Evolutionary conservation across 768 basidiomycete genomes (phyloP).

Genomic region (Roridomyces roridus): DNA sequence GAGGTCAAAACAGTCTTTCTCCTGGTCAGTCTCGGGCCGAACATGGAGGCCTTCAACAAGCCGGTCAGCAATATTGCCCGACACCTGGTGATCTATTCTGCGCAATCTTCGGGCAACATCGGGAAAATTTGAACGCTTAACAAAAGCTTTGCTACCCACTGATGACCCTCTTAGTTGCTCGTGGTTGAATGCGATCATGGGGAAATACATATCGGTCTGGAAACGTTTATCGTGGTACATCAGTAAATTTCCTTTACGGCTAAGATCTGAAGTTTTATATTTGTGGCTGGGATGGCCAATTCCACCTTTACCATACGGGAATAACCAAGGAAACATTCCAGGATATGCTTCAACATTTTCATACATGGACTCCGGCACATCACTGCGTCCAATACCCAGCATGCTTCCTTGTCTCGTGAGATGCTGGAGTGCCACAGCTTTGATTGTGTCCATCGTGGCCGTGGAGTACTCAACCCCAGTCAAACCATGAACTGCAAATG

Average conservation of each 20-base stretch:
- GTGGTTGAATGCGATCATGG: slow-evolving; percentile 47
- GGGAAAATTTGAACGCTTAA: slow-evolving; percentile 32
- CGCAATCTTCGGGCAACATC: slow-evolving; percentile 29
- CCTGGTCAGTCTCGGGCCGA: slow-evolving; percentile 32
- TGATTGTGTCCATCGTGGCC: slow-evolving; percentile 16
- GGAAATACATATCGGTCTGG: slow-evolving; percentile 33
- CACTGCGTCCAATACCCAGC: slow-evolving; percentile 27
- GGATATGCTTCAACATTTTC: slow-evolving; percentile 43
- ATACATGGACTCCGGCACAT: slow-evolving; percentile 27
- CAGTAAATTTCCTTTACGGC: slow-evolving; percentile 32
- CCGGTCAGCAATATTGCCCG: slow-evolving; percentile 25
- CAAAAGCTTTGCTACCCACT: slow-evolving; percentile 33
- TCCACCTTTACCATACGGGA: slow-evolving; percentile 43
- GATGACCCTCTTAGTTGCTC: slow-evolving; percentile 40
- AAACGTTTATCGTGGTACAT: slow-evolving; percentile 40
- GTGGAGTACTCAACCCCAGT: slow-evolving; percentile 28
- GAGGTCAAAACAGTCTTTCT: slow-evolving; percentile 41
- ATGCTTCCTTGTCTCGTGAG: slow-evolving; percentile 19
- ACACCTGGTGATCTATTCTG: slow-evolving; percentile 27
- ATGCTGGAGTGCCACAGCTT: slow-evolving; percentile 30
- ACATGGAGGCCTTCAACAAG: slow-evolving; percentile 32
- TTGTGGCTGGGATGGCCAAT: slow-evolving; percentile 23
- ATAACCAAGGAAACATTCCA: slow-evolving; percentile 45
- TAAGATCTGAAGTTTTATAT: slow-evolving; percentile 15
- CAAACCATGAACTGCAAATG: slow-evolving; percentile 45